Evolutionary conservation across 2,329 filamentous ascomycete species (phyloP).

Genomic region (Clonostachys solani): DNA sequence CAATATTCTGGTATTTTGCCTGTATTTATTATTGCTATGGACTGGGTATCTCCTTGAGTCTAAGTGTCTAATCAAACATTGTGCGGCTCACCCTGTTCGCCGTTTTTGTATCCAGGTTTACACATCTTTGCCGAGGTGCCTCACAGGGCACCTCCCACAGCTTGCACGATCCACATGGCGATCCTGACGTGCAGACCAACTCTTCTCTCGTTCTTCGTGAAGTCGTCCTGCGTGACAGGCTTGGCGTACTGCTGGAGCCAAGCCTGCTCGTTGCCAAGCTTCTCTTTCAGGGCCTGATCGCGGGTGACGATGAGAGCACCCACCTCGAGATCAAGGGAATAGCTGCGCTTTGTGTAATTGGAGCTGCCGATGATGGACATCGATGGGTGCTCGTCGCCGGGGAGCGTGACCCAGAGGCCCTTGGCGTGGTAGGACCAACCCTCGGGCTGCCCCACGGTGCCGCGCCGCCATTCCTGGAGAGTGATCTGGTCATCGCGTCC

Average conservation of each 20-base stretch:
- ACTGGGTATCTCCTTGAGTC: too few relatives aligned
- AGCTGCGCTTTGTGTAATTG: constrained; percentile 94
- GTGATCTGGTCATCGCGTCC: constrained; percentile 54
- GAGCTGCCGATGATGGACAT: constrained; percentile 85
- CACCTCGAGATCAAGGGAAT: constrained; percentile 86
- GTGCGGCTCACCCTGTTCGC: too few relatives aligned
- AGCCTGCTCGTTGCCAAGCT: constrained; percentile 73
- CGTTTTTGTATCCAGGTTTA: too few relatives aligned
- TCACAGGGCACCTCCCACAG: constrained; percentile 83
- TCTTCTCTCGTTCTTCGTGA: constrained; percentile 74
- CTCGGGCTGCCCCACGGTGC: constrained; percentile 72
- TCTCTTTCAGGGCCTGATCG: constrained; percentile 65
- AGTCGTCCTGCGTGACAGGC: constrained; percentile 69
- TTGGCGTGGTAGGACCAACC: constrained; percentile 99
- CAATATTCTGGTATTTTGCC: too few relatives aligned
- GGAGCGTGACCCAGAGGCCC: constrained; percentile 83
- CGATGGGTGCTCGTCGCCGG: constrained; percentile 60
- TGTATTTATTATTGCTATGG: too few relatives aligned
- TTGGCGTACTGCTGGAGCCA: constrained; percentile 75
- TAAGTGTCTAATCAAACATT: too few relatives aligned
- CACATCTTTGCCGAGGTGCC: not conserved
- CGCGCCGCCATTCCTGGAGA: constrained; percentile 83
- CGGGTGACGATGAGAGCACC: constrained; percentile 82
- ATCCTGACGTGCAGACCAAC: constrained; percentile 81
- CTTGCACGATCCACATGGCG: constrained; percentile 89